Conservation (phyloP, 1,284 basidiomycete species). For the Xanthoconium separans region DNA sequence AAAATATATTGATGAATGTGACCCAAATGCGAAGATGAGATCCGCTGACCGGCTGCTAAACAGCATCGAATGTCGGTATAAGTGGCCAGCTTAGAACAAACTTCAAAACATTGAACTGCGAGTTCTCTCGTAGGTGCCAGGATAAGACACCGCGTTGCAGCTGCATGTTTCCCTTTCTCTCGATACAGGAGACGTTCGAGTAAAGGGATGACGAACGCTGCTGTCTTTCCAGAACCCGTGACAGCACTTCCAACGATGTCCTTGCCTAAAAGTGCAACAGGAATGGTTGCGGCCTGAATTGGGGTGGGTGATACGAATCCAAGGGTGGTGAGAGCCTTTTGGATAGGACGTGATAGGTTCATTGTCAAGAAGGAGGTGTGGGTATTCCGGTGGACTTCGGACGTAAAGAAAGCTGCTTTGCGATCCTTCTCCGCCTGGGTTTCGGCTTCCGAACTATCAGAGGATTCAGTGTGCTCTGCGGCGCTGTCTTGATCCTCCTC, state of each 20-base stretch:
- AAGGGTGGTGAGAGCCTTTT: conserved; percentile 83
- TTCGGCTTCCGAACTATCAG: conserved; percentile 39
- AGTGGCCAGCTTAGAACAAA: conserved; percentile 80
- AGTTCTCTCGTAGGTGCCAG: conserved; percentile 93
- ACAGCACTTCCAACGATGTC: conserved; percentile 95
- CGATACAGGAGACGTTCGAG: conserved; percentile 89
- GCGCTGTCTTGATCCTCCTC: conserved; percentile 25
- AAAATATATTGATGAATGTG: conserved; percentile 12
- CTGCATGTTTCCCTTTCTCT: conserved; percentile 80
- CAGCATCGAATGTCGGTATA: conserved; percentile 90
- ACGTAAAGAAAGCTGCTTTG: conserved; percentile 85
- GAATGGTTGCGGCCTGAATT: conserved; percentile 92
- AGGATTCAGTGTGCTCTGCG: conserved; percentile 35
- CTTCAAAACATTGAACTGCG: conserved; percentile 92
- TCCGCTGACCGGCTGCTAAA: conserved; percentile 72
- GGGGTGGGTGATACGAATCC: conserved; percentile 89
- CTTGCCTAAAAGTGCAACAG: conserved; percentile 89
- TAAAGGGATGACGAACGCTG: conserved; percentile 93
- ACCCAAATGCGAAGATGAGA: conserved; percentile 6
- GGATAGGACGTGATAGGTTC: conserved; percentile 87
- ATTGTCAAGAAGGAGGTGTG: conserved; percentile 79
- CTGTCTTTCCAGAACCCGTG: conserved; percentile 96
- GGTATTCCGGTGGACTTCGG: conserved; percentile 47
- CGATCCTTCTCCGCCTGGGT: conserved; percentile 47
- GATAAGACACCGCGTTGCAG: conserved; percentile 91